Conservation (phyloP, 202 grass and related monocot genomes). For the Saccharum hybrid region DNA sequence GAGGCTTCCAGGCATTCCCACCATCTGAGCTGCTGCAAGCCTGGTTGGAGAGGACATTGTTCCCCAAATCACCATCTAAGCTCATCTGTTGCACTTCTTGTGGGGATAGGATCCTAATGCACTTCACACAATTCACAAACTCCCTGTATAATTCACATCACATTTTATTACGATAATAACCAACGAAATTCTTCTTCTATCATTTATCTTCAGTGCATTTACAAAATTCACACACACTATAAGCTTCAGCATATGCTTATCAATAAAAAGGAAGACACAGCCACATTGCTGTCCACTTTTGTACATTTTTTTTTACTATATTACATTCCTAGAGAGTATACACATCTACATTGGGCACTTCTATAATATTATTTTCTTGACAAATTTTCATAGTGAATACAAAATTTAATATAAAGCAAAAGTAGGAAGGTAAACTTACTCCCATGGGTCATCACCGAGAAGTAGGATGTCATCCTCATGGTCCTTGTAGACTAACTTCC, state of each 20-base stretch:
- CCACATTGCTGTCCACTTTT: background rate
- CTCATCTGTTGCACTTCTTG: slow-evolving; percentile 99
- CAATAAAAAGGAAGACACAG: background rate
- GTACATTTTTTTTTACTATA: slow-evolving; percentile 8
- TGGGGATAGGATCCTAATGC: slow-evolving; percentile 91
- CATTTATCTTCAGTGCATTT: background rate
- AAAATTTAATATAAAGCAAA: slow-evolving; percentile 15
- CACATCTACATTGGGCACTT: background rate
- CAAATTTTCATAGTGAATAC: background rate
- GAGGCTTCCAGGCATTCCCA: slow-evolving; percentile 75
- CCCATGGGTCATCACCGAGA: slow-evolving; percentile 96
- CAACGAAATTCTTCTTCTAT: slow-evolving; percentile 9
- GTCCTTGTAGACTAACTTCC: slow-evolving; percentile 98
- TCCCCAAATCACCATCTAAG: slow-evolving; percentile 87
- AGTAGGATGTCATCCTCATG: slow-evolving; percentile 91
- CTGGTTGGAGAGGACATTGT: slow-evolving; percentile 72
- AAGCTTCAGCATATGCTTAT: slow-evolving; percentile 1
- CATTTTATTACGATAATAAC: slow-evolving; percentile 17
- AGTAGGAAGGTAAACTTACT: slow-evolving; percentile 67
- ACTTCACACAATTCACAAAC: slow-evolving; percentile 90
- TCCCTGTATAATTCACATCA: slow-evolving; percentile 68
- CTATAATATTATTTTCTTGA: slow-evolving; percentile 17
- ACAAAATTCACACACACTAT: background rate
- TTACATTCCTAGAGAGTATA: slow-evolving; percentile 3
- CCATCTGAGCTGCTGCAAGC: slow-evolving; percentile 93